Evolutionary conservation across 2,329 filamentous ascomycete genomes (phyloP).

Genomic region (Aspergillus sp.): DNA sequence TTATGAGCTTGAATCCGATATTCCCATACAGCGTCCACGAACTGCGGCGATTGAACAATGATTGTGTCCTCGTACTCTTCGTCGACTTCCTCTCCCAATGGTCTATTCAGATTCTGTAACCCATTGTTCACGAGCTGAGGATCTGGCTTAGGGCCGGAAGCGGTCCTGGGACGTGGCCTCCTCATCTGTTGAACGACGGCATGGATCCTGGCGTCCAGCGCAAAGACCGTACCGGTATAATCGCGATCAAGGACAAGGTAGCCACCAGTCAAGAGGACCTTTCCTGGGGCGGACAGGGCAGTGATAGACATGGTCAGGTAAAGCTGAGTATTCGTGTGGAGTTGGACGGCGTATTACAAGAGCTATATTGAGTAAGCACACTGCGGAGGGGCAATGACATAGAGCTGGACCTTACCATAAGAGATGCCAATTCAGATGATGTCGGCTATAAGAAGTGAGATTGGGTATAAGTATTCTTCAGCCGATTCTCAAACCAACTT

Average conservation of each 20-base stretch:
- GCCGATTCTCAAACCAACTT: background rate
- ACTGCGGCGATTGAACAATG: constrained; percentile 86
- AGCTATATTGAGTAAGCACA: too few relatives aligned
- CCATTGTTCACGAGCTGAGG: background rate
- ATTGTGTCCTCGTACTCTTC: constrained; percentile 63
- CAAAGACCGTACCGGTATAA: constrained; percentile 69
- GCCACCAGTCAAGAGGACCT: constrained; percentile 89
- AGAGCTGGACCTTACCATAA: too few relatives aligned
- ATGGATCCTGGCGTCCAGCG: constrained; percentile 58
- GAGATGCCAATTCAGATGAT: too few relatives aligned
- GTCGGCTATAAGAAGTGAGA: too few relatives aligned
- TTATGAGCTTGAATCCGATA: constrained; percentile 69
- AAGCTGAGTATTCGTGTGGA: too few relatives aligned
- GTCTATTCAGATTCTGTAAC: constrained; percentile 8
- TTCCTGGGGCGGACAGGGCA: constrained; percentile 85
- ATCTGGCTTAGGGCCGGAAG: background rate
- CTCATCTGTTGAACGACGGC: constrained; percentile 51
- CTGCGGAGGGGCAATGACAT: too few relatives aligned
- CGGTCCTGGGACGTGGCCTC: constrained; percentile 23
- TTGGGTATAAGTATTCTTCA: too few relatives aligned
- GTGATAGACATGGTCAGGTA: constrained; percentile 15
- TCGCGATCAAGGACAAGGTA: constrained; percentile 87
- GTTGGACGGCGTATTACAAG: background rate
- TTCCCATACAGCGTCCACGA: constrained; percentile 76
- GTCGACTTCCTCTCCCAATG: constrained; percentile 26